phyloP scores from a whole-genome alignment of 225 moss, liverwort and hornwort genomes.

The Physcomitrium patens region DNA sequence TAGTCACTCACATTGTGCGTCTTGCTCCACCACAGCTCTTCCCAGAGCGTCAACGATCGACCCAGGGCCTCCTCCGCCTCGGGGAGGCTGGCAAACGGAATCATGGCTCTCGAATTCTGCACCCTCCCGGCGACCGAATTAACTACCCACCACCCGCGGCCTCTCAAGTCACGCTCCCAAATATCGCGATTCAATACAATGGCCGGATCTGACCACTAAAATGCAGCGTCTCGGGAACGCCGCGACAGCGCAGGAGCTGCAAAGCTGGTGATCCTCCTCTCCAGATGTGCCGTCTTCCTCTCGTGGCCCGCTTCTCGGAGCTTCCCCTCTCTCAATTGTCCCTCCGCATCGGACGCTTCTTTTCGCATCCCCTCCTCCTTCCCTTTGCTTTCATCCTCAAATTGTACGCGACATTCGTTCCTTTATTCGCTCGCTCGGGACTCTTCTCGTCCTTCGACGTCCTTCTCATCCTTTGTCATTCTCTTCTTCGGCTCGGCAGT shows the following conservation, averaged over 20 bases:
- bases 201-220: not conserved
- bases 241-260: not conserved
- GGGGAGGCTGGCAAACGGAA: conserved; percentile 47
- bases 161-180: not conserved
- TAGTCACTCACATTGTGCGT: conserved; percentile 81
- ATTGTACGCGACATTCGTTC: not conserved
- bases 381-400: not conserved
- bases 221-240: not conserved
- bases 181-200: not conserved
- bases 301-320: not conserved
- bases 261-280: not conserved
- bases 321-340: conserved; percentile 1
- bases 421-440: too few relatives aligned
- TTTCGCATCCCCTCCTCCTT: not conserved
- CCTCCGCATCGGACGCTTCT: conserved; percentile 19
- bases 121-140: not conserved
- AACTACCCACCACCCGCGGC: not conserved
- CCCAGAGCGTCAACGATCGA: conserved; percentile 57
- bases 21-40: conserved; percentile 62
- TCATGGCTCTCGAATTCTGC: conserved; percentile 23
- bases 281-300: conserved; percentile 11
- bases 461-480: too few relatives aligned
- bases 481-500: too few relatives aligned
- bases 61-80: conserved; percentile 64
- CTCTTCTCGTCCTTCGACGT: too few relatives aligned